A percentile compares a stretch with the other conserved stretches of the same genome.
These are phyloP conservation scores for Fusarium dlaminii DNA, from an alignment of 2,329 filamentous ascomycete genomes.

Conservation along the genomic window DNA sequence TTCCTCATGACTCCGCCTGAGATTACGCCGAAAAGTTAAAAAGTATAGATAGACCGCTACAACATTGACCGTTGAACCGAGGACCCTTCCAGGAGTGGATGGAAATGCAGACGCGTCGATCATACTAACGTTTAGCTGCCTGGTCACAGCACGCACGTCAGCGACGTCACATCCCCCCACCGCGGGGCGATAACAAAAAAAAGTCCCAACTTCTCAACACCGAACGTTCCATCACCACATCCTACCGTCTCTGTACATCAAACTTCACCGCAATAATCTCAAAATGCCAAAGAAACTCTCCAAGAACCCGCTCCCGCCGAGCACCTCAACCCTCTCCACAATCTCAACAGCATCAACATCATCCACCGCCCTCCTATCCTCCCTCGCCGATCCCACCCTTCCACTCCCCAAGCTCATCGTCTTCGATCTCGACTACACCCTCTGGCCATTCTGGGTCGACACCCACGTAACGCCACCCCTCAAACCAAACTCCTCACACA, in stretches of 20 bases:
- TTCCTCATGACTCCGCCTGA: background rate
- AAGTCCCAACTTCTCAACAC: constrained; percentile 20
- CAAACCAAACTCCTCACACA: constrained; percentile 56
- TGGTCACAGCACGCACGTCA: background rate
- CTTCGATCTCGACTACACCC: constrained; percentile 96
- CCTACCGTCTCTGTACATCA: no score
- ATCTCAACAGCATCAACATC: constrained; percentile 48
- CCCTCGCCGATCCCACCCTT: constrained; percentile 61
- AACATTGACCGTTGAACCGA: background rate
- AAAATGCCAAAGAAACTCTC: constrained; percentile 48
- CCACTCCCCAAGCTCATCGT: constrained; percentile 86
- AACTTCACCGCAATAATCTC: background rate
- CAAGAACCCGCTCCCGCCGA: constrained; percentile 39
- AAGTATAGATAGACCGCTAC: no score
- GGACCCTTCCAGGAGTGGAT: background rate
- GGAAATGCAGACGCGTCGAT: background rate
- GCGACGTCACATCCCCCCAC: constrained; percentile 19
- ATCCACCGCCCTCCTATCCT: constrained; percentile 47
- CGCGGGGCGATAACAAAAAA: constrained; percentile 13
- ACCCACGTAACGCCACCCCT: constrained; percentile 86
- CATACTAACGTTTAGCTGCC: background rate
- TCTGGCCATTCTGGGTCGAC: constrained; percentile 99
- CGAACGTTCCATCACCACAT: constrained; percentile 1
- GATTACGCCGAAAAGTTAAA: background rate
- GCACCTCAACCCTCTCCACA: constrained; percentile 34